Base-by-base conservation (phyloP, 2,329 filamentous ascomycete genomes). In the Clonostachys rhizophaga region DNA sequence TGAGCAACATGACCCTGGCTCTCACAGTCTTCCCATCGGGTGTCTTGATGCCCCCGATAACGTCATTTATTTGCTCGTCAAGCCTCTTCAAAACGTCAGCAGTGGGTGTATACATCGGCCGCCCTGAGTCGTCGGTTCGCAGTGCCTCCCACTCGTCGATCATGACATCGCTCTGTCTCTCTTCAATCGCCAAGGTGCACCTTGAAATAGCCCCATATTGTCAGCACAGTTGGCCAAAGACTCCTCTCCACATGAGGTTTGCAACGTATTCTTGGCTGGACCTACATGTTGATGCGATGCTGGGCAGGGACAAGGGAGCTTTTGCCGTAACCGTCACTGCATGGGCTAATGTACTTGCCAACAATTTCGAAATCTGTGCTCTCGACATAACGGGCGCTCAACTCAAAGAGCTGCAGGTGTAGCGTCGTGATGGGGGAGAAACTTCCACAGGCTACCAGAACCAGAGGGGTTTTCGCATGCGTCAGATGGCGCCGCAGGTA, bases 41-140 rank as follows among this genome's bases (percentile, higher is more conserved):
- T 12, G 75, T 72, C 34, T 76, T 78, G 56, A 86, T 76, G 10
- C 90, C 90, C 6, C 89, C 89, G 37, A 86, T 84, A 17, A 87
- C 78, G 18, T 78, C 76, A 62, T 95, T 95, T 61, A 95, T 86
- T 66, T 95, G 89, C 59, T 91, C 67, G 53, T 92, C 83, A 55
- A 95, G 91, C 66, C 95, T 89, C 59, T 92, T 87, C 44, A 95
- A 73, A 37, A 95, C 90, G 57, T 87, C 80, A 33, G 89, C 90
- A 2, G 91, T 96, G 13, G 89, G 89, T 48, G 89, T 84, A 62
- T 95, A 96, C 50, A 87, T 80, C 51, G 85, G 83, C 65, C 92
- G 85, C 49, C 87, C 48, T 11, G 36, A 30, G 5, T 44, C 46
- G 43, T 56, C 54, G 34, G 47, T 48, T 39, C 52, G 54, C 34